phyloP scores from a whole-genome alignment of 2,329 filamentous ascomycete genomes.

The Botryosphaeria agaves region DNA sequence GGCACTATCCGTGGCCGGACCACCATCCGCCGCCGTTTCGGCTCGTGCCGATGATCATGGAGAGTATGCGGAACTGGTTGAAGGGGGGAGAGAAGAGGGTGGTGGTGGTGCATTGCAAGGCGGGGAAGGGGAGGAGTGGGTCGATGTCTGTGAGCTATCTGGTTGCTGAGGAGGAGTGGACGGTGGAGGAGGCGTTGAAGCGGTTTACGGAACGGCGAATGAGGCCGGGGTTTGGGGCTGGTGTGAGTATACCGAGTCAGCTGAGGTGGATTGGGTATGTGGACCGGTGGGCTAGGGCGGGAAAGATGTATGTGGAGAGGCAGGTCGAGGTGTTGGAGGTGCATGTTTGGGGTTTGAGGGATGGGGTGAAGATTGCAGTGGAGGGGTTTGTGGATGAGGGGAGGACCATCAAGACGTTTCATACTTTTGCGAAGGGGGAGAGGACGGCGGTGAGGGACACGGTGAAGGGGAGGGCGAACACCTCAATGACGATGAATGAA shows the following conservation, averaged over 20 bases:
- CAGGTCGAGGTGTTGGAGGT: slow-evolving; percentile 75
- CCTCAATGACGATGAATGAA: slow-evolving; percentile 6
- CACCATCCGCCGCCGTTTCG: slow-evolving; percentile 92
- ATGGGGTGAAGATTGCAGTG: slow-evolving; percentile 74
- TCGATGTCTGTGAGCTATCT: slow-evolving; percentile 79
- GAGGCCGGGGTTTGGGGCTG: slow-evolving; percentile 73
- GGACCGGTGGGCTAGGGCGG: slow-evolving; percentile 61
- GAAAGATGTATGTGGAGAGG: slow-evolving; percentile 67
- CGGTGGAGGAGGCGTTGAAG: slow-evolving; percentile 41
- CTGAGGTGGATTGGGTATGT: slow-evolving; percentile 77
- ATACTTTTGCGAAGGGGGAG: slow-evolving; percentile 62
- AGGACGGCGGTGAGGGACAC: slow-evolving; percentile 46
- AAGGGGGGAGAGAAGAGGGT: slow-evolving; percentile 40
- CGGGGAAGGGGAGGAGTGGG: slow-evolving; percentile 84
- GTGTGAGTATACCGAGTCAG: slow-evolving; percentile 87
- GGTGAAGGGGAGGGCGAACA: slow-evolving; percentile 16
- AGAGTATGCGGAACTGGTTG: slow-evolving; percentile 83
- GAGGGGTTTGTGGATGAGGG: slow-evolving; percentile 82
- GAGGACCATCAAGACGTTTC: slow-evolving; percentile 66
- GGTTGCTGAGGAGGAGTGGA: slow-evolving; percentile 70
- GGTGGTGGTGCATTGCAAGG: slow-evolving; percentile 90
- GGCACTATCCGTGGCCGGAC: slow-evolving; percentile 92
- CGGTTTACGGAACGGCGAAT: slow-evolving; percentile 72
- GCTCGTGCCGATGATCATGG: slow-evolving; percentile 76
- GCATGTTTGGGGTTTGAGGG: slow-evolving; percentile 73